These are phyloP conservation scores for Paramecium biaurelia DNA, from an alignment of 73 alveolate species.

Conservation along the genomic window DNA sequence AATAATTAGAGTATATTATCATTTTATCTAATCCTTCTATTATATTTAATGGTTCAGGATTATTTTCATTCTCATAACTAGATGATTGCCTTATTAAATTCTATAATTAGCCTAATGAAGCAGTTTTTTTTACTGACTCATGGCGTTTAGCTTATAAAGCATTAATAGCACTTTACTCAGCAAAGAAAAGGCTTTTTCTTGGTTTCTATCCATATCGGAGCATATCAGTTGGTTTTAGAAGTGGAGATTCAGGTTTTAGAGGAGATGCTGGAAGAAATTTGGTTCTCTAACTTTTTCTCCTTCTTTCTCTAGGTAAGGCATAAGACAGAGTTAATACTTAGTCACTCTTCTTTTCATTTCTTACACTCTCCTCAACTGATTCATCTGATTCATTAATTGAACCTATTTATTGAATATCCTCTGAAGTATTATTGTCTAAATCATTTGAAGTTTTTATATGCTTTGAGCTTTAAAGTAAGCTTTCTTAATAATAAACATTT, in stretches of 20 bases:
- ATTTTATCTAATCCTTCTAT: not conserved
- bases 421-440: not conserved
- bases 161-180: not conserved
- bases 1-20: not conserved
- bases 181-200: not conserved
- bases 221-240: not conserved
- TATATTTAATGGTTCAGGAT: not conserved
- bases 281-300: not conserved
- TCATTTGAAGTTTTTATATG: not conserved
- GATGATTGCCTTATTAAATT: not conserved
- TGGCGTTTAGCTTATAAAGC: not conserved
- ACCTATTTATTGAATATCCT: not conserved
- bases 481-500: not conserved
- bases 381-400: not conserved
- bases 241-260: not conserved
- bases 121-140: not conserved
- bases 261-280: not conserved
- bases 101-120: not conserved
- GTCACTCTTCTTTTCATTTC: not conserved
- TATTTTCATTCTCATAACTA: not conserved
- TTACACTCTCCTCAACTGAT: not conserved
- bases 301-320: not conserved
- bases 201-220: not conserved
- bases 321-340: not conserved
- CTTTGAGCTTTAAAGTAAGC: not conserved